Evolutionary conservation across 257 asterid species (phyloP).

Genomic region (Salvia rosmarinus): DNA sequence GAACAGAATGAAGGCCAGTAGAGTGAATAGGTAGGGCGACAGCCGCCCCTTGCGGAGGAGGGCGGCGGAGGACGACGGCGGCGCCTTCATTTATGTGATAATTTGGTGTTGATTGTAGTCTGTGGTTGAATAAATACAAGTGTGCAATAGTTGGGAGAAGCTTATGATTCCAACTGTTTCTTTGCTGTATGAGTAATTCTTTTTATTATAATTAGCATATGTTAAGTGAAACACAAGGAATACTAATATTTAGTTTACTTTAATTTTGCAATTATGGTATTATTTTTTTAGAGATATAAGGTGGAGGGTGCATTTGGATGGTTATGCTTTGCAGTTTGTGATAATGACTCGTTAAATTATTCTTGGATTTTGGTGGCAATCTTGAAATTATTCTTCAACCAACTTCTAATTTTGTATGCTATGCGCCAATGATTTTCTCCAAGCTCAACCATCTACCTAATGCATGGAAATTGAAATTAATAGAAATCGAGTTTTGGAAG

Average conservation of each 20-base stretch:
- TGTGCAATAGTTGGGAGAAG: constrained; percentile 28
- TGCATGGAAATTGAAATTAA: background rate
- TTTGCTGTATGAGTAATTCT: background rate
- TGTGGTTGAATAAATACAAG: constrained; percentile 45
- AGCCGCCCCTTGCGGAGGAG: constrained; percentile 50
- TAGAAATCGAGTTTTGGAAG: background rate
- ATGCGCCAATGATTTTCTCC: constrained; percentile 13
- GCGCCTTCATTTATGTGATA: constrained; percentile 39
- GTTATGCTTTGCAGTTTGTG: constrained; percentile 19
- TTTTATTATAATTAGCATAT: background rate
- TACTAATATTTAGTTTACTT: background rate
- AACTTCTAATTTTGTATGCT: background rate
- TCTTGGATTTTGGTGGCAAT: background rate
- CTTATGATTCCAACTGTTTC: background rate
- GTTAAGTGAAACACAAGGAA: constrained; percentile 39
- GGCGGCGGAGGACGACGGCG: constrained; percentile 38
- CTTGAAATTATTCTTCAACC: background rate
- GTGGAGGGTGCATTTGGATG: constrained; percentile 17
- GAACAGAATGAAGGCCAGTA: constrained; percentile 57
- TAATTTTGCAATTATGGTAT: background rate
- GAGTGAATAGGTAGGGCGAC: constrained; percentile 48
- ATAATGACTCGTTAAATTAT: background rate
- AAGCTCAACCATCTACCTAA: constrained; percentile 32
- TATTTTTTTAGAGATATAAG: background rate
- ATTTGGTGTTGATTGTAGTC: background rate